Evolutionary conservation across 2,329 filamentous ascomycete species (phyloP).

Genomic region (Akanthomyces lecanii): DNA sequence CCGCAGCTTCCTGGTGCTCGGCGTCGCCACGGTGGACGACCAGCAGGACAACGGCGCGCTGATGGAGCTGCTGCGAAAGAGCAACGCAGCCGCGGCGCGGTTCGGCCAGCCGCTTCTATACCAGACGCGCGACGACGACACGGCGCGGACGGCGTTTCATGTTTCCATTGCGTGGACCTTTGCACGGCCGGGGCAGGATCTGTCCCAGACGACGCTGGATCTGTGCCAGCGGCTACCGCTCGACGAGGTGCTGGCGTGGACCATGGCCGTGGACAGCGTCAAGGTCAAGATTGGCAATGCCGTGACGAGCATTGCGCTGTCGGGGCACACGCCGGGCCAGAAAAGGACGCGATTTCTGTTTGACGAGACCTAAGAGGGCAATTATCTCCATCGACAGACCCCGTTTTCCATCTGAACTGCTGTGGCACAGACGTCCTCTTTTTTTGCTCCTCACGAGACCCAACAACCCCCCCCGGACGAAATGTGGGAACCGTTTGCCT

Average conservation of each 20-base stretch:
- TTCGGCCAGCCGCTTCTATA: constrained; percentile 73
- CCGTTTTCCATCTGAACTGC: no score
- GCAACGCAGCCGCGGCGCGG: constrained; percentile 57
- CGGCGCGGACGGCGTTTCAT: constrained; percentile 60
- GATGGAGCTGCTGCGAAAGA: constrained; percentile 57
- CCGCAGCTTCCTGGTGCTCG: constrained; percentile 82
- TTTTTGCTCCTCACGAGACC: background rate
- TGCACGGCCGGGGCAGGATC: constrained; percentile 43
- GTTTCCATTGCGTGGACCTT: constrained; percentile 86
- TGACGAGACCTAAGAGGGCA: constrained; percentile 10
- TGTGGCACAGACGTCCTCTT: background rate
- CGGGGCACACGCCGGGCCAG: constrained; percentile 7
- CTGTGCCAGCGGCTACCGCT: constrained; percentile 25
- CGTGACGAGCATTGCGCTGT: constrained; percentile 49
- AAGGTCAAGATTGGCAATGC: constrained; percentile 74
- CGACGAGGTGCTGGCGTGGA: constrained; percentile 35
- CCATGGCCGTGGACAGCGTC: constrained; percentile 54
- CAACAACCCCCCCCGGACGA: background rate
- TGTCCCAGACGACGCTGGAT: constrained; percentile 25
- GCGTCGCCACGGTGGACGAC: constrained; percentile 41
- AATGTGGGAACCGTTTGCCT: constrained; percentile 1
- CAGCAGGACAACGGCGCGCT: constrained; percentile 46
- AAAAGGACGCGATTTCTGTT: constrained; percentile 18
- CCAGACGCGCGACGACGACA: constrained; percentile 27
- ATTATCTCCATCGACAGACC: no score